These are phyloP conservation scores for Pseudomassariella vexata DNA, from an alignment of 2,329 filamentous ascomycete genomes.

Conservation along the genomic window DNA sequence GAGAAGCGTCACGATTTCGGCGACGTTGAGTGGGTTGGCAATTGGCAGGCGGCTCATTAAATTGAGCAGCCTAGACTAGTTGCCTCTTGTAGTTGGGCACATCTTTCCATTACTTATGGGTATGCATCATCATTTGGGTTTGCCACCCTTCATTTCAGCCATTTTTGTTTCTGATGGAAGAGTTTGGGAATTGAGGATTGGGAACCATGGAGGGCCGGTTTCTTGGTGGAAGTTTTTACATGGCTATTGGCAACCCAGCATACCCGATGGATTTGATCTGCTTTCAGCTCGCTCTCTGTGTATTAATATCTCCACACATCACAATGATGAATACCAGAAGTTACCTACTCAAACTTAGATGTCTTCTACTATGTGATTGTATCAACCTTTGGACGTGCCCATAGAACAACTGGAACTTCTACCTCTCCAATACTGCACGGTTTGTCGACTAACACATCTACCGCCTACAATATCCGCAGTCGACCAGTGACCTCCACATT, in stretches of 20 bases:
- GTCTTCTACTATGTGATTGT: no score
- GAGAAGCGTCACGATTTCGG: constrained; percentile 63
- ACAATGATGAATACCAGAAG: constrained; percentile 55
- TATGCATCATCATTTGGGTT: constrained; percentile 18
- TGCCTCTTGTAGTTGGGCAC: constrained; percentile 58
- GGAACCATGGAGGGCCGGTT: constrained; percentile 2
- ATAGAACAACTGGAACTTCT: no score
- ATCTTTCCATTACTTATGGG: constrained; percentile 19
- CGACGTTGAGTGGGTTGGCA: constrained; percentile 92
- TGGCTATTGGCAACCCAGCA: constrained; percentile 23
- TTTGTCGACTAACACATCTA: no score
- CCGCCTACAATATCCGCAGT: no score
- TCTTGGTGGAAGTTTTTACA: constrained; percentile 11
- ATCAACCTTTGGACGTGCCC: no score
- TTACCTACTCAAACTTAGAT: constrained; percentile 61
- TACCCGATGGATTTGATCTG: constrained; percentile 23
- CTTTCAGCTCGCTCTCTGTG: constrained; percentile 59
- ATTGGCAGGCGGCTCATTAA: constrained; percentile 62
- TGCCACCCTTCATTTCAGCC: constrained; percentile 20
- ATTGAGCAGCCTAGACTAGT: constrained; percentile 19
- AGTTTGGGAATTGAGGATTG: constrained; percentile 4
- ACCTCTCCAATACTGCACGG: no score
- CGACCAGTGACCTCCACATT: no score
- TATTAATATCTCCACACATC: constrained; percentile 41
- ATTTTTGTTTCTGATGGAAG: constrained; percentile 15